A percentile compares a stretch with the other conserved stretches of the same genome.
These are phyloP conservation scores for Chondrostereum purpureum DNA, from an alignment of 1,284 basidiomycete species.

Conservation along the genomic window DNA sequence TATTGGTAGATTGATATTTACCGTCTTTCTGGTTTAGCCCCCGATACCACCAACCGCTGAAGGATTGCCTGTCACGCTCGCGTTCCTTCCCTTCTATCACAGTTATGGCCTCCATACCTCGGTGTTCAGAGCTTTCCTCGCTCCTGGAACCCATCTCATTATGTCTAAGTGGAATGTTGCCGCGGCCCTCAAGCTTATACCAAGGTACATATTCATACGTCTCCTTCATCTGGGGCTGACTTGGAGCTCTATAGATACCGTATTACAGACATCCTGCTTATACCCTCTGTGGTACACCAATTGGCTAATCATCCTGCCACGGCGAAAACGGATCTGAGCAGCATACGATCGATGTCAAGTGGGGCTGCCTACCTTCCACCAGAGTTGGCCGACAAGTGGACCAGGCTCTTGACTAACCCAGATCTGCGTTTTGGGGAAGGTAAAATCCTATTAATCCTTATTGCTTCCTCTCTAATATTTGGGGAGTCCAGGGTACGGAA, in stretches of 20 bases:
- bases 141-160: slow-evolving; percentile 43
- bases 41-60: slow-evolving; percentile 31
- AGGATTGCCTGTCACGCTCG: slow-evolving; percentile 41
- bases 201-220: slow-evolving; percentile 31
- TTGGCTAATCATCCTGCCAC: slow-evolving; percentile 50
- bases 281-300: slow-evolving; percentile 65
- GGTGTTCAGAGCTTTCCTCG: slow-evolving; percentile 41
- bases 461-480: slow-evolving; percentile 2
- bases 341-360: slow-evolving; percentile 35
- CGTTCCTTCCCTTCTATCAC: slow-evolving; percentile 65
- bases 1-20: no score
- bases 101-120: slow-evolving; percentile 54
- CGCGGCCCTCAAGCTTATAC: slow-evolving; percentile 32
- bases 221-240: neutral
- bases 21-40: slow-evolving; percentile 31
- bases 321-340: slow-evolving; percentile 46
- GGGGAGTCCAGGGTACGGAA: slow-evolving; percentile 52
- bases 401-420: slow-evolving; percentile 29
- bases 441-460: slow-evolving; percentile 19
- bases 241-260: slow-evolving; percentile 34
- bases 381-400: slow-evolving; percentile 39
- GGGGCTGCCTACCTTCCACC: slow-evolving; percentile 67
- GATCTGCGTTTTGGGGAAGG: slow-evolving; percentile 40
- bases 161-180: slow-evolving; percentile 57
- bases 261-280: slow-evolving; percentile 41